A percentile compares a stretch with the other conserved stretches of the same genome.
phyloP scores from a whole-genome alignment of 129 eudicot species.

The Gnaphalium uliginosum region DNA sequence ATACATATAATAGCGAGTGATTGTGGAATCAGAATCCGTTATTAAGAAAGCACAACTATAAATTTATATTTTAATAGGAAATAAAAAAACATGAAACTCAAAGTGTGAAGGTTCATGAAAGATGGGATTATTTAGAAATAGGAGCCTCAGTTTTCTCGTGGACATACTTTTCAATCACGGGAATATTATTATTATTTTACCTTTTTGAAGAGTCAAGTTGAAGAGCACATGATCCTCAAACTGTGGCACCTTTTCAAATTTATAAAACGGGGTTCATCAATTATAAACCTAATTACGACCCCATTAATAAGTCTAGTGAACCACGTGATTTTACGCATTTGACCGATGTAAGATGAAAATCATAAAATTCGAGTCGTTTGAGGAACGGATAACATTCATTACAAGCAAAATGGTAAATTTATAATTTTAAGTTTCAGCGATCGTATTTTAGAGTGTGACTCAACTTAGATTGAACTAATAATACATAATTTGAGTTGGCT shows the following conservation, averaged over 20 bases:
- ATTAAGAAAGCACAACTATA: background rate
- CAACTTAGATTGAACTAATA: too few relatives aligned
- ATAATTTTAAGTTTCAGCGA: too few relatives aligned
- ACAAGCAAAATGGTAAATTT: too few relatives aligned
- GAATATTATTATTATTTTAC: conserved; percentile 20
- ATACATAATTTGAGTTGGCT: too few relatives aligned
- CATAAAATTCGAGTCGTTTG: too few relatives aligned
- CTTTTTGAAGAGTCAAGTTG: conserved; percentile 33
- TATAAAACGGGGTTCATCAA: background rate
- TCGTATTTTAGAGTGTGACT: too few relatives aligned
- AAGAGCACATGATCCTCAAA: conserved; percentile 31
- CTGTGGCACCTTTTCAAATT: conserved; percentile 11
- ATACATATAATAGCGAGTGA: background rate
- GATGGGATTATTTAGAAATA: conserved; percentile 1
- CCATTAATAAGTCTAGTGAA: background rate
- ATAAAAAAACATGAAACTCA: background rate
- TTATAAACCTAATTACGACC: background rate
- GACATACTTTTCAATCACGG: conserved; percentile 28
- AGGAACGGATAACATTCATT: too few relatives aligned
- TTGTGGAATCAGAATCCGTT: background rate
- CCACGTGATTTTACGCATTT: background rate
- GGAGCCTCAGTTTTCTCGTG: conserved; percentile 34
- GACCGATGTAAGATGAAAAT: too few relatives aligned
- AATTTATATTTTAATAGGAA: background rate
- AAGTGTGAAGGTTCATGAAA: conserved; percentile 26